Evolutionary conservation across 2,329 filamentous ascomycete genomes (phyloP), one percentile per base, ranked within the genome.

Genomic region (Aplosporella prunicola): DNA sequence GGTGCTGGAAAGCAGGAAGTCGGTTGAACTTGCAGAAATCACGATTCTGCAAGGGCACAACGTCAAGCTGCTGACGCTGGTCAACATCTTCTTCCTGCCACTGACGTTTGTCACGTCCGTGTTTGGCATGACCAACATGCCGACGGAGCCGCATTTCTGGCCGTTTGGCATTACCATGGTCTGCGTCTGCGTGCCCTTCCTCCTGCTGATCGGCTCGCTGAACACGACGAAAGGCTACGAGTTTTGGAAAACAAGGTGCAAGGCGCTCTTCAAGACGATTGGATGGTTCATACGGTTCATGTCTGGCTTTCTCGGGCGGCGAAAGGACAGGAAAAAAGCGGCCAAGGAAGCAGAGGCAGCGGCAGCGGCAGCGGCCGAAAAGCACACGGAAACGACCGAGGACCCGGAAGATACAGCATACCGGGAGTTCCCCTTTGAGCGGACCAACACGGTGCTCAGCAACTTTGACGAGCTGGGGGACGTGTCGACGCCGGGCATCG

Each of bases 91-190:
- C 45, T 78, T 78, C 50, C 59, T 78, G 14, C 75, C 74, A 2
- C 55, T 78, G 15, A 77, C 72, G 0, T 78, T 78, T 49, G 73
- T 76, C 5, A 77, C 74, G 45, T 71, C 67, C 22, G 68, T 78
- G 35, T 75, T 72, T 42, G 72, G 73, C 25, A 67, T 66, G 62
- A 65, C 61, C 1, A 64, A 66, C 40, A 66, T 68, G 61, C 52
- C 57, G 2, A 52, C 48, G 1, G 46, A 58, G 2, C 55, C 46
- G 5, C 10, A 47, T 5, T 64, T 57, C 36, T 56, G 57, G 49
- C 49, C 51, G 4, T 67, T 67, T 39, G 63, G 55, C 11, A 50
- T 66, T 11, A 63, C 63, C 5, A 54, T 61, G 2, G 52, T 48
- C 7, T 55, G 57, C 6, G 61, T 67, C 11, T 67, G 64, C 40